Percentiles rank a stretch among this genome's conserved stretches.
phyloP scores from a whole-genome alignment of 768 basidiomycete genomes.

The Lentinula edodes region DNA sequence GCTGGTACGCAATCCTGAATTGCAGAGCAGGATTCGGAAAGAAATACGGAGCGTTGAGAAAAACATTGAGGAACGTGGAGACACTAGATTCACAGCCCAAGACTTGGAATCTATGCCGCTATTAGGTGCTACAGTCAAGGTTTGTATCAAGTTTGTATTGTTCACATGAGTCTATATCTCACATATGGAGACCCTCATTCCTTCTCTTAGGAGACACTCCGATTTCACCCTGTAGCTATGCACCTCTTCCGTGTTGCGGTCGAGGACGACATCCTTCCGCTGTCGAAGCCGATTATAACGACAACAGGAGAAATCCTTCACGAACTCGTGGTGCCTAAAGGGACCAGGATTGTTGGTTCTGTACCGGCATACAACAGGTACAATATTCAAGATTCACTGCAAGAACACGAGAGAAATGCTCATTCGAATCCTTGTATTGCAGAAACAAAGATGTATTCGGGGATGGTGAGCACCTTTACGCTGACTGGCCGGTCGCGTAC shows the following conservation, averaged over 20 bases:
- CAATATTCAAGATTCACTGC: slow-evolving; percentile 15
- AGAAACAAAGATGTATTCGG: slow-evolving; percentile 34
- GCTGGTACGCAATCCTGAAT: neutral
- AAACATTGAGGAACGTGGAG: neutral
- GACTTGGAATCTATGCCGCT: neutral
- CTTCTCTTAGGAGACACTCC: slow-evolving; percentile 37
- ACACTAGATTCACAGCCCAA: neutral
- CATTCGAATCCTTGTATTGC: neutral
- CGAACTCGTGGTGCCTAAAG: slow-evolving; percentile 28
- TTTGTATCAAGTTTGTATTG: neutral
- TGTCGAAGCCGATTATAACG: slow-evolving; percentile 30
- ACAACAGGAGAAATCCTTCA: slow-evolving; percentile 24
- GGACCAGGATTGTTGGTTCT: slow-evolving; percentile 27
- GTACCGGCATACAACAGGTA: slow-evolving; percentile 28
- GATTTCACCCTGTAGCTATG: slow-evolving; percentile 34
- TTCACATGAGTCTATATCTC: too few species aligned
- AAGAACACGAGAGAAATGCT: slow-evolving; percentile 10
- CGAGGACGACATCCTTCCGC: slow-evolving; percentile 38
- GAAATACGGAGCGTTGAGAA: neutral
- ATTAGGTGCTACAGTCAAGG: neutral
- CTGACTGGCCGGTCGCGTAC: neutral
- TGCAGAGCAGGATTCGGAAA: neutral
- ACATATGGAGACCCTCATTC: neutral
- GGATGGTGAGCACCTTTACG: neutral
- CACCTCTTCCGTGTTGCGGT: slow-evolving; percentile 33